phyloP scores from a whole-genome alignment of 805 yeast genomes.

The Barnettozyma populi region DNA sequence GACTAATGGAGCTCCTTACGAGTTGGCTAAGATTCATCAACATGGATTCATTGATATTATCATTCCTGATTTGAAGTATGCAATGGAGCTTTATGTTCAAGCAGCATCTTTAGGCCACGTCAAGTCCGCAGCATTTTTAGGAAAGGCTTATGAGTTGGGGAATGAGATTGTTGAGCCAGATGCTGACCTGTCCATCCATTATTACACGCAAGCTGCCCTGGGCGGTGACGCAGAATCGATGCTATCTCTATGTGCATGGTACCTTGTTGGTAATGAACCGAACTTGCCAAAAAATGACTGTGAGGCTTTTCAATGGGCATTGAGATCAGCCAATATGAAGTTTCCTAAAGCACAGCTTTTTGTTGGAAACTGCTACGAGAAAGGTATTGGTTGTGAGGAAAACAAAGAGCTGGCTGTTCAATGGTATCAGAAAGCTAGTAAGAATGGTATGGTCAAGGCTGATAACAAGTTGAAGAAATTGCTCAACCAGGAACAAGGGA shows the following conservation, averaged over 20 bases:
- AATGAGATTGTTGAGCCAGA: conserved; percentile 64
- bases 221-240: conserved; percentile 86
- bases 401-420: conserved; percentile 52
- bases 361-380: conserved; percentile 75
- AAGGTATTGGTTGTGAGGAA: conserved; percentile 78
- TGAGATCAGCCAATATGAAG: conserved; percentile 72
- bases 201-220: conserved; percentile 85
- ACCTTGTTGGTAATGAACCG: conserved; percentile 86
- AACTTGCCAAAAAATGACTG: conserved; percentile 66
- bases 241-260: conserved; percentile 97
- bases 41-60: conserved; percentile 83
- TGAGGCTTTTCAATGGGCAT: conserved; percentile 95
- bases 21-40: conserved; percentile 78
- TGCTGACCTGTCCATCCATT: conserved; percentile 80
- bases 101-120: conserved; percentile 86
- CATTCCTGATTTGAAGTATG: conserved; percentile 77
- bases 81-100: conserved; percentile 77
- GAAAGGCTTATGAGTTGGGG: conserved; percentile 79
- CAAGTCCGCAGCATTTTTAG: conserved; percentile 74
- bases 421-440: conserved; percentile 77
- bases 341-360: conserved; percentile 81
- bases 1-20: conserved; percentile 92
- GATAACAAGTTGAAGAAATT: conserved; percentile 27
- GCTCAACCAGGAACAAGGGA: not conserved
- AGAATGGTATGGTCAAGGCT: conserved; percentile 50